Evolutionary conservation across 176 grass and related monocot species (phyloP).

Genomic region (Aegilops longissima): DNA sequence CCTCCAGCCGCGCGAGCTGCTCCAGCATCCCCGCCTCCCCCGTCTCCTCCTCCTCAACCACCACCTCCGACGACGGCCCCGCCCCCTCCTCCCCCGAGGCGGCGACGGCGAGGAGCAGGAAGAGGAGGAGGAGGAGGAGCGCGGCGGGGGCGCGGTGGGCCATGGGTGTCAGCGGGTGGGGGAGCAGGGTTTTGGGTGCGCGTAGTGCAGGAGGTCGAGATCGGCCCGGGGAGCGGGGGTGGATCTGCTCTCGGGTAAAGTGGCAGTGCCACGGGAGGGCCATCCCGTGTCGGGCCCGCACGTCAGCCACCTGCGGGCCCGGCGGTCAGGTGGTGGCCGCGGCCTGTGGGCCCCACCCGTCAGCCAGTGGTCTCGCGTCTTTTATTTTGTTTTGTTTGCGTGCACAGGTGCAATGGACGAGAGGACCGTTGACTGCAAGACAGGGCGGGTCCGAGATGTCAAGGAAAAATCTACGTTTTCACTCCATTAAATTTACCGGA

Average conservation of each 20-base stretch:
- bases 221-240: background rate
- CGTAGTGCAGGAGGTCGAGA: background rate
- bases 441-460: no score
- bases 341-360: no score
- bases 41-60: background rate
- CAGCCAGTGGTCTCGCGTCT: no score
- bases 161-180: slow-evolving; percentile 29
- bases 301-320: background rate
- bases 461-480: no score
- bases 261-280: background rate
- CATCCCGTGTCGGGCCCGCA: background rate
- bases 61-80: background rate
- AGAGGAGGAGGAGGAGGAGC: slow-evolving; percentile 30
- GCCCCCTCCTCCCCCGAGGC: background rate
- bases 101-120: background rate
- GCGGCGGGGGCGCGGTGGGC: slow-evolving; percentile 38
- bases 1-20: slow-evolving; percentile 58
- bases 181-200: slow-evolving; percentile 18
- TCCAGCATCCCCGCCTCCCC: slow-evolving; percentile 29
- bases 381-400: no score
- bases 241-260: slow-evolving; percentile 24
- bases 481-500: no score
- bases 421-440: no score
- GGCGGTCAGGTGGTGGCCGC: no score
- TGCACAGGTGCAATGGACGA: no score